Evolutionary conservation across 495 filamentous ascomycete species (phyloP), one percentile per base, ranked within the genome.

Genomic region (Thermochaetoides thermophila): DNA sequence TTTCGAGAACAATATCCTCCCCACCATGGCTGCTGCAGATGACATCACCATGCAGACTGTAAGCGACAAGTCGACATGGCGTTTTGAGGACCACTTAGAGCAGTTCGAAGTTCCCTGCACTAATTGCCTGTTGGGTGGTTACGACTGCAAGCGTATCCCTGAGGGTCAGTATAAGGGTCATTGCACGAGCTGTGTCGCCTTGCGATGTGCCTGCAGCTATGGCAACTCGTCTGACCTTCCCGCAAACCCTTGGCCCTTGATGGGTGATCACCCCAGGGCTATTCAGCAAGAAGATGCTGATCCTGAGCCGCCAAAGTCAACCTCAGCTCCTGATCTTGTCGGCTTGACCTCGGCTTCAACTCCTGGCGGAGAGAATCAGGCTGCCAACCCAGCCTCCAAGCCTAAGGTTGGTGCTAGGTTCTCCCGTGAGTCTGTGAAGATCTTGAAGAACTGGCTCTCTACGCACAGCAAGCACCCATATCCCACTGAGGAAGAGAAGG

Each of bases 401-500:
- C 44, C 39, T 31, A 68, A 66, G 44, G 55, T 57, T 30, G 77
- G 68, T 24, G 65, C 71, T 17, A 65, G 82, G 14, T 78, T 89
- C 52, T 76, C 79, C 3, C 64, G 76, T 38, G 72, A 80, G 40
- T 73, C 78, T 2, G 63, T 84, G 39, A 78, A 75, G 39, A 69
- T 80, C 37, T 57, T 91, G 32, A 81, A 83, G 56, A 69, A 70
- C 42, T 91, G 83, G 83, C 65, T 87, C 11, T 66, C 73, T 3
- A 71, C 71, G 12, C 79, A 91, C 52, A 65, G 64, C 44, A 66
- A 74, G 29, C 75, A 85, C 45, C 83, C 82, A 0, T 91, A 91
- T 50, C 83, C 83, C 11, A 84, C 64, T 17, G 81, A 87, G 16
- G 67, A 77, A 26, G 78, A 89, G 48, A 87, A 84, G 52, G 74